Evolutionary conservation across 176 grass and related monocot genomes (phyloP), one percentile per base, ranked within the genome.

Genomic region (Zea luxurians): DNA sequence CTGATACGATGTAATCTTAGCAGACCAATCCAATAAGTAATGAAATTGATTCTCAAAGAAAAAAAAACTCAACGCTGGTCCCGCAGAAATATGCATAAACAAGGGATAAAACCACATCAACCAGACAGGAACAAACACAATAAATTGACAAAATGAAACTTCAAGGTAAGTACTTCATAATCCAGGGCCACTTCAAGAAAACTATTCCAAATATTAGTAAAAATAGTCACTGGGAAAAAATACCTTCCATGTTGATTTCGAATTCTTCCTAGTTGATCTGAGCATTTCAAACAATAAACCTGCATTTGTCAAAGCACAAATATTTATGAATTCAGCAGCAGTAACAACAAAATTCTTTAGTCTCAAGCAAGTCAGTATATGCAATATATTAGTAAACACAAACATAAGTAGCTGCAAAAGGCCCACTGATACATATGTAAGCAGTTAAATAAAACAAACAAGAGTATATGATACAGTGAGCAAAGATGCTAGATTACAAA

Each of bases 241-340:
- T 94, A 98, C 95, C 95, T 98, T 98, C 95, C 95, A 94, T 81
- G 87, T 80, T 61, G 95, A 92, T 75, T 94, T 92, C 53, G 91
- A 94, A 76, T 89, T 77, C 71, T 94, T 94, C 81, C 78, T 98
- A 65, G 95, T 86, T 40, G 95, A 94, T 62, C 87, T 86, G 61
- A 98, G 80, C 95, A 98, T 98, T 85, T 98, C 95, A 88, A 88
- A 90, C 66, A 98, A 80, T 70, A 98, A 82, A 63, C 95, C 95
- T 98, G 58, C 74, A 82, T 83, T 13, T 9, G 54, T 77, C 81
- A 36, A 70, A 72, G 54, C 38, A 68, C 53, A 72, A 53, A 17
- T 78, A 70, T 61, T 21, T 37, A 71, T 7, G 64, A 37, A 41
- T 42, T 27, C 48, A 15, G 57, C 61, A 52, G 1, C 4, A n/a